Base-by-base conservation (phyloP, 768 basidiomycete species). In the Podaxis pistillaris region DNA sequence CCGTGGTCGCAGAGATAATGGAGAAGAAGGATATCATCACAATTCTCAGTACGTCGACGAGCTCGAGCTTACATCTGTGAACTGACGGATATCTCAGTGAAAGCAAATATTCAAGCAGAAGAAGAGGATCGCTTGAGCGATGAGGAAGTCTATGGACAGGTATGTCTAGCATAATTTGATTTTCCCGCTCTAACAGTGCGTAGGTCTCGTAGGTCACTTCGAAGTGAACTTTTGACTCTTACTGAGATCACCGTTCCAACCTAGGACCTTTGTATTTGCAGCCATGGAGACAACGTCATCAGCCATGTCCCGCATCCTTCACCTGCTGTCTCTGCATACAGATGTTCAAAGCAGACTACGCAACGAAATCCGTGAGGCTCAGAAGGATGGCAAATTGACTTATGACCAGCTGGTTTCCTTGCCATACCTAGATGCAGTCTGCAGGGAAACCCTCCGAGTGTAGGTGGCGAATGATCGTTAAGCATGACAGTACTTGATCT, bases 1-100 rank as follows among this genome's bases (percentile, higher is more conserved):
- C 70, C 2, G 65, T 76, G 2, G 62, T 69, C 12, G 65, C 64
- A 17, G 72, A 78, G 58, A 71, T 78, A 33, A 76, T 73, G 11
- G 70, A 73, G 61, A 79, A 79, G 17, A 80, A 79, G 58, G 82
- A 83, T 64, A 73, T 83, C 19, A 77, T 83, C 65, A 83, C 78
- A 58, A 72, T 81, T 30, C 68, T 83, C 11, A 68, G 83, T 83
- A 65, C 40, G 79, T 67, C 11, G 7, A 3, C 53, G 17, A 15
- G 41, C 17, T 50, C 33, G n/a, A 15, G 22, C 13, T 36, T 50
- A 6, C 12, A 19, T 41, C 30, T 15, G 28, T 41, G 1, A n/a
- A n/a, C 28, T 38, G 36, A 50, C 36, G 12, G 8, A 17, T 13
- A 11, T 4, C 33, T 33, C 50, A 79, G 77, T 79, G 71, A 69